Percentiles rank a stretch among this genome's conserved stretches.
Conservation (phyloP, 2,329 filamentous ascomycete species). For the Podosphaera xanthii region DNA sequence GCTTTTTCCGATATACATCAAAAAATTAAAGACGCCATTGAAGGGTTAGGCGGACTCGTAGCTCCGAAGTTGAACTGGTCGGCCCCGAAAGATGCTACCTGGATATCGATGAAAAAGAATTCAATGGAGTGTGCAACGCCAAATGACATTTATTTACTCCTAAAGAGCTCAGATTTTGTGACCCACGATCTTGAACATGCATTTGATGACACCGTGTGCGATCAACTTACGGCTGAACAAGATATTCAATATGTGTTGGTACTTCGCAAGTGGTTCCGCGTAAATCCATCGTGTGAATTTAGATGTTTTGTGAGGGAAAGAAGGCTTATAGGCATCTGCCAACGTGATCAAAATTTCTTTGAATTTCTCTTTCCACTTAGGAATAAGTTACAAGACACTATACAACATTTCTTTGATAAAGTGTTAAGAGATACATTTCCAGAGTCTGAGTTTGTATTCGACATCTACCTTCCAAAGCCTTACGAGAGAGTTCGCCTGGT, state of each 20-base stretch:
- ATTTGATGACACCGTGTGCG: conserved; percentile 46
- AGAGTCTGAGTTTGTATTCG: conserved; percentile 67
- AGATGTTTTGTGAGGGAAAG: conserved; percentile 79
- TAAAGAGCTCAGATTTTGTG: conserved; percentile 88
- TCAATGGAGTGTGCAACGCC: conserved; percentile 74
- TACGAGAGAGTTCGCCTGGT: conserved; percentile 43
- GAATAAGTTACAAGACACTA: conserved; percentile 40
- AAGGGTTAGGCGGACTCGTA: conserved; percentile 63
- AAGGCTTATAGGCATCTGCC: conserved; percentile 59
- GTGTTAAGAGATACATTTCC: conserved; percentile 57
- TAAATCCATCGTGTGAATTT: conserved; percentile 84
- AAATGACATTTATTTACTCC: conserved; percentile 78
- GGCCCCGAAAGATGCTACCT: conserved; percentile 82
- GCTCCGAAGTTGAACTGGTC: conserved; percentile 96
- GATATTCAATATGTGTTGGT: conserved; percentile 35
- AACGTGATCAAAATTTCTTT: conserved; percentile 79
- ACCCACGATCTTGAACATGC: conserved; percentile 87
- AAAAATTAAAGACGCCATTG: conserved; percentile 52
- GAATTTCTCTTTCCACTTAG: conserved; percentile 49
- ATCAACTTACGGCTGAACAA: conserved; percentile 14
- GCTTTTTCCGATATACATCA: conserved; percentile 49
- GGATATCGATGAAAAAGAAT: conserved; percentile 67
- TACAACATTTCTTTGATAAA: conserved; percentile 55
- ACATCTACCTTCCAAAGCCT: conserved; percentile 68
- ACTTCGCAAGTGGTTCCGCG: conserved; percentile 66